Evolutionary conservation across 495 filamentous ascomycete genomes (phyloP), one percentile per base, ranked within the genome.

Genomic region (Neurospora sp.): DNA sequence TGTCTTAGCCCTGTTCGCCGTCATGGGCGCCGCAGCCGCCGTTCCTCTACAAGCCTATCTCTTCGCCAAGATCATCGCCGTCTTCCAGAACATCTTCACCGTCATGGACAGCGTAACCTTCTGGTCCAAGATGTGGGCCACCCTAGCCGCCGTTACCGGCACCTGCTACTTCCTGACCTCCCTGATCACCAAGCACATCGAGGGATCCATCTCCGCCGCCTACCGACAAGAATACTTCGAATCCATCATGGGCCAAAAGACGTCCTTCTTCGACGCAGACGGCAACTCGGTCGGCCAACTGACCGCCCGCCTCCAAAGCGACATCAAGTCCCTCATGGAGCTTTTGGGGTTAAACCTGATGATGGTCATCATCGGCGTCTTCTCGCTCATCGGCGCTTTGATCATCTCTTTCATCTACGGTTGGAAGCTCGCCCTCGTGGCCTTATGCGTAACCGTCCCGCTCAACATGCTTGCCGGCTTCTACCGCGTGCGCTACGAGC

Each of bases 231-330:
- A 92, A 75, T 88, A 90, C 73, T 86, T 92, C 70, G 82, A 88
- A 48, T 82, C 81, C 59, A 85, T 89, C 68, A 73, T 91, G 27
- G 81, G 79, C 73, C 86, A 90, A 72, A 87, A 87, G 69, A 86
- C 88, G 22, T 77, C 84, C 0, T 93, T 90, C 79, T 93, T 90
- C 73, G 91, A 93, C 78, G 77, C 80, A 3, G 81, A 85, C 45
- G 85, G 88, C 68, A 91, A 92, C 73, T 84, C 89, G 0, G 82
- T 86, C 7, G 91, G 91, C 3, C 84, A 90, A 14, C 81, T 94
- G 40, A 87, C 86, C 8, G 84, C 88, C 4, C 84, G 85, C 8
- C 82, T 92, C 3, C 84, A 86, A 9, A 83, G 83, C 68, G 86
- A 90, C 70, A 89, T 90, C 4, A 88, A 85, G 41, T 83, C 87